A percentile compares a stretch with the other conserved stretches of the same genome.
These are phyloP conservation scores for Fonsecaea pedrosoi DNA, from an alignment of 2,329 filamentous ascomycete species.

Conservation along the genomic window DNA sequence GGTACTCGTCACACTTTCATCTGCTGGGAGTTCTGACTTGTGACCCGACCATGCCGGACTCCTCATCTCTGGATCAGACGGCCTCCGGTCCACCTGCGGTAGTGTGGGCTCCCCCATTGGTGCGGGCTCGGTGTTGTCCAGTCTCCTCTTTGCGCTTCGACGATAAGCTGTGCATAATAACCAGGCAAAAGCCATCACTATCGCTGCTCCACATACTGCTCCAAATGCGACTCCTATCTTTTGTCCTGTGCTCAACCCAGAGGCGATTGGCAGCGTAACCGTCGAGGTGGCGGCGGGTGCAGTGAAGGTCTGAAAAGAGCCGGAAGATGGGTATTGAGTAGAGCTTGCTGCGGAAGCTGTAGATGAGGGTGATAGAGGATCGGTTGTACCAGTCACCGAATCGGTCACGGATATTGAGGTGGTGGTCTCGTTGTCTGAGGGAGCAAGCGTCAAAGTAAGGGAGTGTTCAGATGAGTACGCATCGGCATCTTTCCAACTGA, in stretches of 20 bases:
- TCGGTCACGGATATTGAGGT: conserved; percentile 13
- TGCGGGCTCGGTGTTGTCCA: conserved; percentile 1
- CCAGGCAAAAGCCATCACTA: conserved; percentile 17
- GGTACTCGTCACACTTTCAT: conserved; percentile 24
- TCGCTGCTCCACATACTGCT: conserved; percentile 16
- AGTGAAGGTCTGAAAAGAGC: conserved; percentile 5
- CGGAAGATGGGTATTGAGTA: background rate
- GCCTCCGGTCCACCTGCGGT: conserved; percentile 15
- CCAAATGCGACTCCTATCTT: conserved; percentile 34
- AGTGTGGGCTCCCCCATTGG: conserved; percentile 22
- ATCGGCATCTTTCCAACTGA: conserved; percentile 30
- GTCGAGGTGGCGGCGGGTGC: conserved; percentile 3
- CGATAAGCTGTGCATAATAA: conserved; percentile 16
- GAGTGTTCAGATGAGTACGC: conserved; percentile 28
- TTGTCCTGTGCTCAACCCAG: conserved; percentile 26
- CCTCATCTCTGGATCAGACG: conserved; percentile 26
- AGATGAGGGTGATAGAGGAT: conserved; percentile 2
- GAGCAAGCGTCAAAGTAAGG: conserved; percentile 1
- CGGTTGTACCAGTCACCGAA: background rate
- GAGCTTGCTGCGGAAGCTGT: background rate
- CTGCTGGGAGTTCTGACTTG: conserved; percentile 38
- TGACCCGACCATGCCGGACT: conserved; percentile 37
- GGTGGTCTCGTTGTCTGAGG: conserved; percentile 8
- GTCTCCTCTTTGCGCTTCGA: conserved; percentile 11
- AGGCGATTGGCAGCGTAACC: background rate